Evolutionary conservation across 164 flowering plant genomes (phyloP), one percentile per base, ranked within the genome.

Genomic region (Macadamia tetraphylla): DNA sequence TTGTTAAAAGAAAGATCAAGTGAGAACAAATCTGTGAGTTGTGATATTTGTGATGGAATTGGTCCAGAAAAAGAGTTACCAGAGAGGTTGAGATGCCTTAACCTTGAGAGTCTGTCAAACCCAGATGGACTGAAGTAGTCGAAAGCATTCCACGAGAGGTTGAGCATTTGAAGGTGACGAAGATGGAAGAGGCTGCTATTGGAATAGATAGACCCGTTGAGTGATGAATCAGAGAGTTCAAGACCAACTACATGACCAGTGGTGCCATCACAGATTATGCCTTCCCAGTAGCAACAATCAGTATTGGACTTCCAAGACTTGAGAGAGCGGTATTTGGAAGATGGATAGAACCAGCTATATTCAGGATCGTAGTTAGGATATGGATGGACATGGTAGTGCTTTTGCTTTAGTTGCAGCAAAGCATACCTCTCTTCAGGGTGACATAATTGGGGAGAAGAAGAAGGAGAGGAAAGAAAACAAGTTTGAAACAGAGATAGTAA

Each of bases 21-120:
- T 0, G 71, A 66, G 5, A 69, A 66, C 56, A 71, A 30, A 4
- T 66, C 57, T 31, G 76, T 60, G 0, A 77, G 48, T 6, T 53
- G 67, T 1, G 67, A 44, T 23, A 75, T 63, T 75, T 72, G 63
- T 6, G 58, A 44, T 1, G 81, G 74, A 14, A 78, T 49, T 52
- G 9, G 32, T 9, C 78, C 74, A 0, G 55, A 32, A 56, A 78
- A 73, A 10, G 2, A 2, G 0, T 67, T 51, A 13, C 0, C 0
- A 13, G 77, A 67, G 46, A 77, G 74, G 46, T 71, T 68, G 29
- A 78, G 76, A 67, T 70, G 60, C 0, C 35, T 67, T 62, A 75
- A 64, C 1, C 53, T 11, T 1, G 15, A 0, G 2, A 74, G 53
- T 0, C 7, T 17, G 3, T 65, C 69, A 31, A 73, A 32, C 9